phyloP scores from a whole-genome alignment of 75 land plant species.

The Pseudotsuga menziesii region DNA sequence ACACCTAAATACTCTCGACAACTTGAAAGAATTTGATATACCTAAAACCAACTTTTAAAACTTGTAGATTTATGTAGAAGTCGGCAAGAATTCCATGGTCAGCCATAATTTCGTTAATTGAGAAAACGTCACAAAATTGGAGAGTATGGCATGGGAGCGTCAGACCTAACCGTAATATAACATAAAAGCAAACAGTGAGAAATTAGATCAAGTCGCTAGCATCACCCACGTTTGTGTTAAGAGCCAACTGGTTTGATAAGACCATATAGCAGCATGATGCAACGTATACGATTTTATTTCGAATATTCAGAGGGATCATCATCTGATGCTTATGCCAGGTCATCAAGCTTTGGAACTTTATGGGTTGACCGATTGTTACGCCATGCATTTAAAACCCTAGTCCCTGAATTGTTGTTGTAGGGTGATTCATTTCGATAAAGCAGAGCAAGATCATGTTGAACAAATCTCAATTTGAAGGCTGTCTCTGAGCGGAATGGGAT shows the following conservation, averaged over 20 bases:
- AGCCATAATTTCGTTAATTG: too few relatives aligned
- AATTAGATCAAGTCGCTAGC: neutral
- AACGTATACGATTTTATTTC: neutral
- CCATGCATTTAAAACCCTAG: neutral
- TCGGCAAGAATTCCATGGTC: too few relatives aligned
- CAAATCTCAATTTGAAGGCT: neutral
- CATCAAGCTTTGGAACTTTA: too few relatives aligned
- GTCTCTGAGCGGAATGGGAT: neutral
- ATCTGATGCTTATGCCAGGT: neutral
- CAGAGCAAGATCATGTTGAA: neutral
- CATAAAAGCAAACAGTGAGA: neutral
- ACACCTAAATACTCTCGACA: too few relatives aligned
- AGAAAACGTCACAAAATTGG: too few relatives aligned
- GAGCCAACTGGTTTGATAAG: neutral
- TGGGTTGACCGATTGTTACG: too few relatives aligned
- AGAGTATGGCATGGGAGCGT: too few relatives aligned
- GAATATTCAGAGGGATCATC: neutral
- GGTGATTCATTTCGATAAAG: neutral
- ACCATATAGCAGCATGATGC: neutral
- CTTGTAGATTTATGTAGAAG: too few relatives aligned
- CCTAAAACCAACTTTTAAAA: too few relatives aligned
- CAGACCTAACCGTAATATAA: neutral
- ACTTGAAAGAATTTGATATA: too few relatives aligned
- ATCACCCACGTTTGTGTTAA: neutral
- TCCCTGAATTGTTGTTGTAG: neutral